These are phyloP conservation scores for Drechslerella dactyloides DNA, from an alignment of 2,329 filamentous ascomycete species.

Conservation along the genomic window DNA sequence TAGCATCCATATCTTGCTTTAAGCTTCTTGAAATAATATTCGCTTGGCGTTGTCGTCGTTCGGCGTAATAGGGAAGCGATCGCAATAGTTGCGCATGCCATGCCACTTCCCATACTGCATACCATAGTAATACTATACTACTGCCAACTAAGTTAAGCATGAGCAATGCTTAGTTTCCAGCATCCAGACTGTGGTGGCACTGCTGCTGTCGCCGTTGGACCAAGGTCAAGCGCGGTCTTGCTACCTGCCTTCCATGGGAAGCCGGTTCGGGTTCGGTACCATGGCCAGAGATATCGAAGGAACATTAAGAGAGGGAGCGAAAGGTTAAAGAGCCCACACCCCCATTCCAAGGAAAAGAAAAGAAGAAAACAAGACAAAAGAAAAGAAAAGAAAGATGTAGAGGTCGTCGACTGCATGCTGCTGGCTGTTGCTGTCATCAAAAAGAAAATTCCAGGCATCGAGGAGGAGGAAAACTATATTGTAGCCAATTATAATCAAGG, in stretches of 20 bases:
- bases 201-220: constrained; percentile 39
- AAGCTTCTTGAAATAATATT: constrained; percentile 18
- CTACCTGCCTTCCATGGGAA: constrained; percentile 51
- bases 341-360: constrained; percentile 30
- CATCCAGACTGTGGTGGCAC: constrained; percentile 31
- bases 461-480: constrained; percentile 26
- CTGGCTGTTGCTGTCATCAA: constrained; percentile 32
- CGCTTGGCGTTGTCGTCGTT: no score
- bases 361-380: neutral
- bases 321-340: constrained; percentile 8
- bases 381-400: neutral
- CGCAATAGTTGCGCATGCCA: neutral
- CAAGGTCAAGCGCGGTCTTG: constrained; percentile 48
- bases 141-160: no score
- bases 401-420: neutral
- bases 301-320: constrained; percentile 30
- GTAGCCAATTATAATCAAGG: constrained; percentile 41
- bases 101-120: neutral
- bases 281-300: constrained; percentile 34
- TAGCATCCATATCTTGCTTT: constrained; percentile 19
- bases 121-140: no score
- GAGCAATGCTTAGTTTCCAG: neutral
- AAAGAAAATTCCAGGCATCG: constrained; percentile 46
- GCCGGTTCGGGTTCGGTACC: constrained; percentile 48
- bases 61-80: no score